Evolutionary conservation across 2,329 filamentous ascomycete genomes (phyloP).

Genomic region (Epichloe baconii): DNA sequence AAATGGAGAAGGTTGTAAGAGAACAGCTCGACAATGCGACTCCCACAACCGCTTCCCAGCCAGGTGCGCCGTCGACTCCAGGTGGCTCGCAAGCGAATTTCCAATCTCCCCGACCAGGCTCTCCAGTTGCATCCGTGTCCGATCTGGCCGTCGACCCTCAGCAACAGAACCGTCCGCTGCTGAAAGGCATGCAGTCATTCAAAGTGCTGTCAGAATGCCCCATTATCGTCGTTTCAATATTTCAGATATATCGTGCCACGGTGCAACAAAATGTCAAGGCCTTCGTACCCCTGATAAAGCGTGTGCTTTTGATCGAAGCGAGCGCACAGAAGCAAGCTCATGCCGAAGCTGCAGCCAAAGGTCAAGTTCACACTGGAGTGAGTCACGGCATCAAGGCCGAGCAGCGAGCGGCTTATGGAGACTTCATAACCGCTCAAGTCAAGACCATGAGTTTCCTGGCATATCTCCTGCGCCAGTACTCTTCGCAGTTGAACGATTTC

Average conservation of each 20-base stretch:
- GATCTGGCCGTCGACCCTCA: constrained; percentile 74
- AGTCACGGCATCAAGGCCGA: constrained; percentile 68
- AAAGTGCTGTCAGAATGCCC: constrained; percentile 96
- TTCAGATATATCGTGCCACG: constrained; percentile 75
- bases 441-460: constrained; percentile 99
- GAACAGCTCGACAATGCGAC: constrained; percentile 82
- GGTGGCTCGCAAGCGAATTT: constrained; percentile 57
- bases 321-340: constrained; percentile 90
- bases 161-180: constrained; percentile 65
- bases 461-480: constrained; percentile 79
- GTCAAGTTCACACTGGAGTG: constrained; percentile 80
- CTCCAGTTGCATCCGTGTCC: constrained; percentile 68
- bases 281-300: constrained; percentile 90
- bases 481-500: constrained; percentile 78
- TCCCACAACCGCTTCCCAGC: constrained; percentile 35
- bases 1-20: constrained; percentile 86
- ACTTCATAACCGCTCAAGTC: constrained; percentile 95
- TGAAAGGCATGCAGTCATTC: constrained; percentile 97
- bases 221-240: constrained; percentile 96
- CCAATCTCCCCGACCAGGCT: constrained; percentile 79
- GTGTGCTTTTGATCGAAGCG: constrained; percentile 75
- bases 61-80: constrained; percentile 52
- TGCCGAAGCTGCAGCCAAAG: constrained; percentile 63
- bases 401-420: constrained; percentile 85
- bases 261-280: constrained; percentile 77